phyloP scores from a whole-genome alignment of 805 yeast genomes.

The Yamadazyma sp. region DNA sequence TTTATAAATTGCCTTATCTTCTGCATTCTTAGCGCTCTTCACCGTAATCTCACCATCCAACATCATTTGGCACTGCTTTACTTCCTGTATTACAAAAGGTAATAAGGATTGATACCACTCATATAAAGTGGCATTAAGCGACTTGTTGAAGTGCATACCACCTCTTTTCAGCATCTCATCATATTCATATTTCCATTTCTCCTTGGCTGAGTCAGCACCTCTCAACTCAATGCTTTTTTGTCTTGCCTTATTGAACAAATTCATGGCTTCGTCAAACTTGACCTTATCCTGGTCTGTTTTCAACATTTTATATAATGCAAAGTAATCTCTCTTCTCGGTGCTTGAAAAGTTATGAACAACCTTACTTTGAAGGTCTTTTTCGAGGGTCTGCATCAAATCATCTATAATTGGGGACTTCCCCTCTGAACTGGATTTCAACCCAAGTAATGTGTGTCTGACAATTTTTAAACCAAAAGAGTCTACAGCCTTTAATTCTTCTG shows the following conservation, averaged over 20 bases:
- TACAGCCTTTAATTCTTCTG: constrained; percentile 60
- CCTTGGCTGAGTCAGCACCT: constrained; percentile 82
- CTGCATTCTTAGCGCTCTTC: constrained; percentile 19
- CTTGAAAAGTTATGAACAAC: too few species aligned
- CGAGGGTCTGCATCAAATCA: constrained; percentile 29
- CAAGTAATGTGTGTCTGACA: constrained; percentile 69
- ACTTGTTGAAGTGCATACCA: constrained; percentile 51
- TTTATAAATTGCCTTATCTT: constrained; percentile 28
- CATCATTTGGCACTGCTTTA: constrained; percentile 51
- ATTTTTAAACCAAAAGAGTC: constrained; percentile 76
- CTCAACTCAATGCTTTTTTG: constrained; percentile 74
- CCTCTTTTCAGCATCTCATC: constrained; percentile 66
- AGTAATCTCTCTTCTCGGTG: constrained; percentile 61
- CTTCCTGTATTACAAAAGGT: constrained; percentile 70
- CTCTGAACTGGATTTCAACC: constrained; percentile 25
- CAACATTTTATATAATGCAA: constrained; percentile 59
- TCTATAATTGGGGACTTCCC: constrained; percentile 19
- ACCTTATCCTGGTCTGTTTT: constrained; percentile 41
- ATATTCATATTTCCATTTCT: constrained; percentile 83
- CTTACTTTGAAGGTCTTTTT: too few species aligned
- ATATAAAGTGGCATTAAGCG: constrained; percentile 74
- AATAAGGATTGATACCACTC: constrained; percentile 78
- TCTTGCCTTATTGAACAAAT: constrained; percentile 69
- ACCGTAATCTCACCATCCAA: constrained; percentile 25
- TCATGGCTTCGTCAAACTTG: constrained; percentile 64